Conservation (phyloP, 805 yeast species). For the Sugiyamaella chiloensis region DNA sequence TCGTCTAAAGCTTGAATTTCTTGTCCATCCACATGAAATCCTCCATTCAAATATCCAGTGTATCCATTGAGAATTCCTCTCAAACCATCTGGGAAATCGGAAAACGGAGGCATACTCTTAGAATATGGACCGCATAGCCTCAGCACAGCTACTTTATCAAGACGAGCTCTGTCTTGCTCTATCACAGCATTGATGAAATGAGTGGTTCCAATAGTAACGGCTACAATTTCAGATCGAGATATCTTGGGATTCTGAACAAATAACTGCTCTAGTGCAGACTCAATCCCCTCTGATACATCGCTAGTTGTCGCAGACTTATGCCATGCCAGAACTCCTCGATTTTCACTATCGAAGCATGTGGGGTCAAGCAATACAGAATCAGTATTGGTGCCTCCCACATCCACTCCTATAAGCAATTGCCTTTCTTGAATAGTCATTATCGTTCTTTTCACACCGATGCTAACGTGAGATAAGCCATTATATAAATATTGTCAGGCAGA, state of each 20-base stretch:
- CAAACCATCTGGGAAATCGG: constrained; percentile 40
- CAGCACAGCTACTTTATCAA: constrained; percentile 45
- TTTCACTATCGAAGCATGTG: constrained; percentile 16
- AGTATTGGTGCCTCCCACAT: constrained; percentile 53
- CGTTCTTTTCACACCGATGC: too few species aligned
- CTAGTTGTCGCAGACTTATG: constrained; percentile 45
- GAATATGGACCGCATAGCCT: constrained; percentile 47
- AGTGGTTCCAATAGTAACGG: constrained; percentile 54
- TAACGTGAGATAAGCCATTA: constrained; percentile 33
- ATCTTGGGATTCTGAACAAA: constrained; percentile 25
- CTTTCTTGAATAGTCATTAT: constrained; percentile 12
- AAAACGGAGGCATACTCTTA: constrained; percentile 40
- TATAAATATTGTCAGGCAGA: background rate
- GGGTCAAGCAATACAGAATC: constrained; percentile 48
- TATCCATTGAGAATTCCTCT: constrained; percentile 15
- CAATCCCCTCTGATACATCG: constrained; percentile 46
- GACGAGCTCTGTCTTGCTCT: constrained; percentile 43
- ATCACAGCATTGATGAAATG: constrained; percentile 53
- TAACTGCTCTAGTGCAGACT: constrained; percentile 36
- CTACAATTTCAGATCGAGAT: constrained; percentile 31
- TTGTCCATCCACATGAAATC: constrained; percentile 19
- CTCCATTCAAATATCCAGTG: constrained; percentile 16
- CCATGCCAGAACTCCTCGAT: constrained; percentile 40
- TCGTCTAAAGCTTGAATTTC: constrained; percentile 14
- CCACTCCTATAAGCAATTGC: constrained; percentile 41